Percentiles rank a stretch among this genome's conserved stretches.
Evolutionary conservation across 345 rosid species (phyloP).

Genomic region (Citrus medica): DNA sequence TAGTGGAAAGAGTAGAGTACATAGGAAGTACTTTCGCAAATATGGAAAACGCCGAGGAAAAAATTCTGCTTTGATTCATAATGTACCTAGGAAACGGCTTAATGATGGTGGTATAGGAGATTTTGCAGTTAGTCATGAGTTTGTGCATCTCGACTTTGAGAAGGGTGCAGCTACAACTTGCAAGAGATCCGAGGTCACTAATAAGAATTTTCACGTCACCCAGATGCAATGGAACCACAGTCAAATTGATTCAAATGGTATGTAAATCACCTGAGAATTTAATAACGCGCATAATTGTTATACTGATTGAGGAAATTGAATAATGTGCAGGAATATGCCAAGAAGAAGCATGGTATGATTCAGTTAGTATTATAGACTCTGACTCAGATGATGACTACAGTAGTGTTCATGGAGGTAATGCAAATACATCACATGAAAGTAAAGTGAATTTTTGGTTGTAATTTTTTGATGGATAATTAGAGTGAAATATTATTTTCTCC

Average conservation of each 20-base stretch:
- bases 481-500: not conserved
- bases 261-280: not conserved
- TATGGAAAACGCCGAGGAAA: conserved; percentile 41
- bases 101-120: conserved; percentile 50
- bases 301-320: not conserved
- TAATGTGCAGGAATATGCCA: conserved; percentile 48
- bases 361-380: conserved; percentile 70
- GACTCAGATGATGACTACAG: conserved; percentile 75
- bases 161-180: conserved; percentile 48
- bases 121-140: conserved; percentile 41
- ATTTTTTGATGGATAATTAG: not conserved
- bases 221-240: conserved; percentile 81
- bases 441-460: not conserved
- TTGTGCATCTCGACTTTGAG: conserved; percentile 53
- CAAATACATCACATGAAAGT: not conserved
- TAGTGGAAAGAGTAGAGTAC: conserved; percentile 15
- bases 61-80: conserved; percentile 34
- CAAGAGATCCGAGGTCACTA: conserved; percentile 57
- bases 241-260: conserved; percentile 63
- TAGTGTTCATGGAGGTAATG: conserved; percentile 51
- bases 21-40: conserved; percentile 24
- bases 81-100: conserved; percentile 36
- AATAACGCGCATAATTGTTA: not conserved
- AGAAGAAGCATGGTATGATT: conserved; percentile 83
- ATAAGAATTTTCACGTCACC: conserved; percentile 52